A percentile compares a stretch with the other conserved stretches of the same genome.
Evolutionary conservation across 306 rosid genomes (phyloP).

Genomic region (Amphicarpaea edgeworthii): DNA sequence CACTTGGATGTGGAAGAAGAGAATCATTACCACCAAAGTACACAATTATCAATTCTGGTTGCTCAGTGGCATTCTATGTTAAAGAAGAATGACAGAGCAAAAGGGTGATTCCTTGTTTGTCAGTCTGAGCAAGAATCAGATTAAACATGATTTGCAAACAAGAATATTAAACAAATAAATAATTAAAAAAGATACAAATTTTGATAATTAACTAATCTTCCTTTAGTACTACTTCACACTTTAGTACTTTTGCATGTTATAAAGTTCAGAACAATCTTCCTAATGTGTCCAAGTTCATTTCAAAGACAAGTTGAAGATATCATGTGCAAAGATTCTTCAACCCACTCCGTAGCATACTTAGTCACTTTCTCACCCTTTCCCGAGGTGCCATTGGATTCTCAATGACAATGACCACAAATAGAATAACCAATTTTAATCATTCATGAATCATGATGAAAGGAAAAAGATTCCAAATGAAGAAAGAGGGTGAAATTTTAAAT

Average conservation of each 20-base stretch:
- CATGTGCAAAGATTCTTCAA: conserved; percentile 21
- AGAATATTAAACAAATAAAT: background rate
- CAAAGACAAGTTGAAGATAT: background rate
- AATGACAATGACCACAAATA: background rate
- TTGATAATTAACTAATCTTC: background rate
- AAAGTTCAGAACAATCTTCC: conserved; percentile 22
- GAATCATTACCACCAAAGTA: conserved; percentile 96
- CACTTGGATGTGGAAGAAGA: conserved; percentile 60
- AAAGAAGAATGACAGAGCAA: conserved; percentile 11
- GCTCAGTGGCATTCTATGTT: conserved; percentile 60
- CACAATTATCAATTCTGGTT: conserved; percentile 78
- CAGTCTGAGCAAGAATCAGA: conserved; percentile 20
- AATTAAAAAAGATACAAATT: background rate
- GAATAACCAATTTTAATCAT: background rate
- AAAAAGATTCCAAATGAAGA: background rate
- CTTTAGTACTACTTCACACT: background rate
- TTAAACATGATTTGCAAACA: background rate
- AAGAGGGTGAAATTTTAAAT: background rate
- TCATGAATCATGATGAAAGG: background rate
- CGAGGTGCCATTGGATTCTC: background rate
- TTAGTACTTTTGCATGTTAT: background rate
- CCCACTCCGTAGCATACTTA: conserved; percentile 7
- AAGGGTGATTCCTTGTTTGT: background rate
- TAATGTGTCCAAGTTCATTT: background rate
- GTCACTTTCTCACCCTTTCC: background rate